Evolutionary conservation across 1,139 yeast species (phyloP).

Genomic region (Blastobotrys raffinosifermentans): DNA sequence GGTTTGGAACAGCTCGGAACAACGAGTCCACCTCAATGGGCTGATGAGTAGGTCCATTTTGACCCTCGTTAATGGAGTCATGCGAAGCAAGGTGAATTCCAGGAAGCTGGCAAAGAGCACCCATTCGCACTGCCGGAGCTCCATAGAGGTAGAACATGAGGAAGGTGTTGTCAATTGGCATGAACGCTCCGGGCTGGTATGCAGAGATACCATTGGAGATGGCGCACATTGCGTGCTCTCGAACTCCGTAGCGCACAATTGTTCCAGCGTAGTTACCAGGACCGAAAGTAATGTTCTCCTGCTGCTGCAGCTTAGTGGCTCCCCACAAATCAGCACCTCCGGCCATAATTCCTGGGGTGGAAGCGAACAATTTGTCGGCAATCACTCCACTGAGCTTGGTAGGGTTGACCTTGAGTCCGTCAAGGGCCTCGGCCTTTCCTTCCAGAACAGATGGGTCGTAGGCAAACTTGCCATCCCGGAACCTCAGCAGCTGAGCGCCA

Average conservation of each 20-base stretch:
- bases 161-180: slow-evolving; percentile 36
- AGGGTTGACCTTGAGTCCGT: slow-evolving; percentile 56
- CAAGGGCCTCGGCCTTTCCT: slow-evolving; percentile 50
- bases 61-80: slow-evolving; percentile 38
- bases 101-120: slow-evolving; percentile 32
- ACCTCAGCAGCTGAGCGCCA: slow-evolving; percentile 68
- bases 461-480: slow-evolving; percentile 69
- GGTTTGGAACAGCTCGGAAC: slow-evolving; percentile 36
- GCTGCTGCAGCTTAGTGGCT: slow-evolving; percentile 79
- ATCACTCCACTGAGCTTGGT: slow-evolving; percentile 77
- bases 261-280: slow-evolving; percentile 59
- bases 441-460: slow-evolving; percentile 69
- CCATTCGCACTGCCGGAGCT: slow-evolving; percentile 37
- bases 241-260: slow-evolving; percentile 34
- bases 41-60: slow-evolving; percentile 40
- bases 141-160: slow-evolving; percentile 38
- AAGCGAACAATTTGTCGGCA: slow-evolving; percentile 50
- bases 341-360: slow-evolving; percentile 74
- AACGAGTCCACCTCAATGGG: slow-evolving; percentile 34
- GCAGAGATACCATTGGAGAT: slow-evolving; percentile 39
- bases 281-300: slow-evolving; percentile 76
- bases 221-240: slow-evolving; percentile 39
- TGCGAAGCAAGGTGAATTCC: slow-evolving; percentile 38
- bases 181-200: slow-evolving; percentile 32
- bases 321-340: slow-evolving; percentile 94